Percentiles rank a stretch among this genome's conserved stretches.
Evolutionary conservation across 768 basidiomycete species (phyloP).

Genomic region (Pleurotus tuber-regium): DNA sequence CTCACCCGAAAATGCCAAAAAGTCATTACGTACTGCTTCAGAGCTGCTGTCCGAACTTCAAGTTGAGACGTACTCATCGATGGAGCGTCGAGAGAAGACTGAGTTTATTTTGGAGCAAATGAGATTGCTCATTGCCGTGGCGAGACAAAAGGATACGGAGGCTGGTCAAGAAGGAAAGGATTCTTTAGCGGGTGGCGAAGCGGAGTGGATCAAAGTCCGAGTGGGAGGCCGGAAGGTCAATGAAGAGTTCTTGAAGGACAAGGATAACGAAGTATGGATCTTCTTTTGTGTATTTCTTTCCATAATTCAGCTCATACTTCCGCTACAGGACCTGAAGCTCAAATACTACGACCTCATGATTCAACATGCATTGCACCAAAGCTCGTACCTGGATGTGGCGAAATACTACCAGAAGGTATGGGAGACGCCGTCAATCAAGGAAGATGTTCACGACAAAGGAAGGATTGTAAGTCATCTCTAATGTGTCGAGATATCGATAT

Average conservation of each 20-base stretch:
- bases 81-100: conserved; percentile 97
- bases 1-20: conserved; percentile 49
- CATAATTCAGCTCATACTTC: not conserved
- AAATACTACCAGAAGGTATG: conserved; percentile 96
- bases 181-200: conserved; percentile 66
- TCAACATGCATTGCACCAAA: conserved; percentile 83
- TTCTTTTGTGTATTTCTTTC: not conserved
- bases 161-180: conserved; percentile 63
- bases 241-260: conserved; percentile 86
- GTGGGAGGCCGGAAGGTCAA: conserved; percentile 94
- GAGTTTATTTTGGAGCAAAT: conserved; percentile 99
- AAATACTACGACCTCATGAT: conserved; percentile 98
- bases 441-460: conserved; percentile 70
- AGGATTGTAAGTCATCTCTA: conserved; percentile 49
- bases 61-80: conserved; percentile 98
- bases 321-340: conserved; percentile 83
- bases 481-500: conserved; percentile 1
- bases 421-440: conserved; percentile 94
- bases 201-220: conserved; percentile 91
- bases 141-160: conserved; percentile 71
- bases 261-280: conserved; percentile 73
- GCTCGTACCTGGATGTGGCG: conserved; percentile 87
- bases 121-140: conserved; percentile 80
- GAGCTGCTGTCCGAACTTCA: conserved; percentile 93
- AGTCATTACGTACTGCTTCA: conserved; percentile 80